Evolutionary conservation across 2,329 filamentous ascomycete species (phyloP), one percentile per base, ranked within the genome.

Genomic region (Phyllosticta citrichinensis): DNA sequence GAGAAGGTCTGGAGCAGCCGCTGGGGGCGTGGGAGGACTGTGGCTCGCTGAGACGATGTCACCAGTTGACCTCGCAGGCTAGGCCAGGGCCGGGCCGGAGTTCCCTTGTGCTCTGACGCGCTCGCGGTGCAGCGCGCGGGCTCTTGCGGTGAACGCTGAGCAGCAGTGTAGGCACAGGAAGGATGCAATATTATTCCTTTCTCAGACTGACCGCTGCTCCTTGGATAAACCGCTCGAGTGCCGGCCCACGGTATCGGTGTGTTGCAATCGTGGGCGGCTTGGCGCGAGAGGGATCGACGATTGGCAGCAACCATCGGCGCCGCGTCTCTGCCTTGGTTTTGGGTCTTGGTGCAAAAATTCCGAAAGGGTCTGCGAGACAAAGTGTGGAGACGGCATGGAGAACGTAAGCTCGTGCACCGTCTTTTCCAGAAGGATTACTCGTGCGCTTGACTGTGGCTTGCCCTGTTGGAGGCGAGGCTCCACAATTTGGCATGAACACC

Each of bases 401-500:
- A 10, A 30, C 3, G 27, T 8, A 5, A 55, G 25, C 19, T 55
- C 22, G 33, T 40, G 33, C 33, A 17, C 14, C 33, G 33, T 40
- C 33, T 52, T 24, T 52, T 20, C 19, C 51, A 55, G 22, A 40
- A 40, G 33, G 33, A 40, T 54, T 19, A 61, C 55, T 55, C 60
- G 55, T 55, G 55, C 55, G 55, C 19, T 61, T 17, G 14, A 17
- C 30, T 55, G 60, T 61, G 60, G 60, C 60, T 60, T 59, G 57
- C 57, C 27, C 52, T 55, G 33, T 57, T 57, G 60, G 52, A 61
- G 55, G 60, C 60, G 60, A 57, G 52, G 60, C 33, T 61, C 60
- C 60, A 61, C 60, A 57, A 56, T 47, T 27, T 61, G 60, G 60
- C 60, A 57, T 61, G 60, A 61, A 57, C 55, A 55, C 52, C 52